These are phyloP conservation scores for Phytopythium oedochilum DNA, from an alignment of 352 stramenopile species.

Conservation along the genomic window DNA sequence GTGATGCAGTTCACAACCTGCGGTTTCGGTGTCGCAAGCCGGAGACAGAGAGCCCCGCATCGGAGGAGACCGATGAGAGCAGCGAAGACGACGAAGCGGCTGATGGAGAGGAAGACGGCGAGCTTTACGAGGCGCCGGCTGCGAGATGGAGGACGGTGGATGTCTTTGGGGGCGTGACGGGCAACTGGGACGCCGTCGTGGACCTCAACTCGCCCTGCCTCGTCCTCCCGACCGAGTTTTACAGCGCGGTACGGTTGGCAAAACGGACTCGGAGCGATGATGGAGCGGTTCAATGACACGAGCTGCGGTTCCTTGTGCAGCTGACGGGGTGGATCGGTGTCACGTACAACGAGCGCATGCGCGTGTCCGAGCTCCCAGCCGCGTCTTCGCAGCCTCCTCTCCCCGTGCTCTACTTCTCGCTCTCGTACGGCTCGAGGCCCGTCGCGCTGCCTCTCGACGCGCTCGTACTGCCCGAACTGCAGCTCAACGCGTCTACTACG, in stretches of 20 bases:
- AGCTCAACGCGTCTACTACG: background rate
- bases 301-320: too few species aligned
- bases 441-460: slow-evolving; percentile 37
- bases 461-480: slow-evolving; percentile 35
- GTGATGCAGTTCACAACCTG: slow-evolving; percentile 32
- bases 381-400: slow-evolving; percentile 8
- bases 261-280: background rate
- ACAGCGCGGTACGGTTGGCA: slow-evolving; percentile 31
- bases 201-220: slow-evolving; percentile 62
- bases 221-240: slow-evolving; percentile 55
- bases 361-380: slow-evolving; percentile 34
- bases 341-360: slow-evolving; percentile 31
- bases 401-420: slow-evolving; percentile 39
- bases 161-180: slow-evolving; percentile 49
- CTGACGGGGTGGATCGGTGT: slow-evolving; percentile 49
- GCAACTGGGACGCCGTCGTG: slow-evolving; percentile 51
- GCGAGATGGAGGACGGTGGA: slow-evolving; percentile 3
- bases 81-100: slow-evolving; percentile 4
- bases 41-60: background rate
- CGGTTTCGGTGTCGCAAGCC: slow-evolving; percentile 19
- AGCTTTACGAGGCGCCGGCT: background rate
- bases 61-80: background rate
- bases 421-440: slow-evolving; percentile 23
- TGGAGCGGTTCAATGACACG: too few species aligned
- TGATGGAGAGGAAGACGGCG: slow-evolving; percentile 12